A percentile compares a stretch with the other conserved stretches of the same genome.
phyloP scores from a whole-genome alignment of 768 basidiomycete species.

The Suillus fuscotomentosus region DNA sequence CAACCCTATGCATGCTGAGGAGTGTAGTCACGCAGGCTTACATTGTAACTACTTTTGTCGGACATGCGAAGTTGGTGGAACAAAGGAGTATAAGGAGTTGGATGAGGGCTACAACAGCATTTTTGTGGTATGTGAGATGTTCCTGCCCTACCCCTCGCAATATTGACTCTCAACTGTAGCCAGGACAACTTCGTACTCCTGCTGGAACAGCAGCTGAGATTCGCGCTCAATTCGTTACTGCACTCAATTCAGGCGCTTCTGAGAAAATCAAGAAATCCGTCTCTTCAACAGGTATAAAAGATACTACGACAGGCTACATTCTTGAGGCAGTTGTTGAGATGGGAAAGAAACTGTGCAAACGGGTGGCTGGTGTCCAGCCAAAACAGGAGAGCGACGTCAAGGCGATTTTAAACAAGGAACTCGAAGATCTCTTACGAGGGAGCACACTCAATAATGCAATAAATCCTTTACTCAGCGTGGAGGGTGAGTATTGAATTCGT shows the following conservation, averaged over 20 bases:
- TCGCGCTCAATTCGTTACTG: constrained; percentile 1
- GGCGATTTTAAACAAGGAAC: constrained; percentile 1
- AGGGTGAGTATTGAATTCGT: not conserved
- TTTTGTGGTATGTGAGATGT: no score
- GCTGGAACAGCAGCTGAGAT: not conserved
- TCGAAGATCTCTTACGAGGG: not conserved
- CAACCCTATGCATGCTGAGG: constrained; percentile 38
- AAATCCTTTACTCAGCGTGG: constrained; percentile 9
- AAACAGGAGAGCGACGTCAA: constrained; percentile 1
- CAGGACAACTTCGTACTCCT: constrained; percentile 5
- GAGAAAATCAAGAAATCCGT: constrained; percentile 4
- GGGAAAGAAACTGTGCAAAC: constrained; percentile 6
- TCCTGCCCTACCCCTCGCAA: no score
- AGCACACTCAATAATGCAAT: not conserved
- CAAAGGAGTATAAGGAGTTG: constrained; percentile 15
- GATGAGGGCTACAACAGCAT: constrained; percentile 4
- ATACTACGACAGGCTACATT: not conserved
- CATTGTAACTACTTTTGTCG: constrained; percentile 32
- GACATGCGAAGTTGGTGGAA: constrained; percentile 32
- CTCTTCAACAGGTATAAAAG: not conserved
- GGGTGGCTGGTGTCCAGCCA: not conserved
- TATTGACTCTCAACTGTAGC: not conserved
- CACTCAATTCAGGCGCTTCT: not conserved
- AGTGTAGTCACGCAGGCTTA: constrained; percentile 32
- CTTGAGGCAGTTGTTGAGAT: constrained; percentile 3